Evolutionary conservation across 148 eudicot genomes (phyloP).

Genomic region (Persicaria tinctoria): DNA sequence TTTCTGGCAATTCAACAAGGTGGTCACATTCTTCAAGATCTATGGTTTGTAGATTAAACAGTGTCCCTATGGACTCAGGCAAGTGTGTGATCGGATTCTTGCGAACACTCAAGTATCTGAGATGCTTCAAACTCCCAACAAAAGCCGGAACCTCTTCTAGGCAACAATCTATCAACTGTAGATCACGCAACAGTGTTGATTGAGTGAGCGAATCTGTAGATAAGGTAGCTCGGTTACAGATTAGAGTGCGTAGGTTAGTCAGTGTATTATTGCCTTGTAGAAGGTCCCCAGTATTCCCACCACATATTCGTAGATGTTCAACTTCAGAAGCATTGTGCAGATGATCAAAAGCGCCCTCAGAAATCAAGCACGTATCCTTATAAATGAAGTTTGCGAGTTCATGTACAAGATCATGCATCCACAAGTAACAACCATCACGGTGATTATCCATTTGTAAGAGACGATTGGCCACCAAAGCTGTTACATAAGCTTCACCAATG

Average conservation of each 20-base stretch:
- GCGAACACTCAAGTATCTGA: not conserved
- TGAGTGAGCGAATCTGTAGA: not conserved
- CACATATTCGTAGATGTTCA: not conserved
- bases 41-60: not conserved
- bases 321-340: not conserved
- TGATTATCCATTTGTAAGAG: not conserved
- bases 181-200: not conserved
- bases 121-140: not conserved
- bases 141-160: not conserved
- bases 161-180: not conserved
- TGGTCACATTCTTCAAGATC: not conserved
- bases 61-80: not conserved
- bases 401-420: constrained; percentile 10
- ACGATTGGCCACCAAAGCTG: not conserved
- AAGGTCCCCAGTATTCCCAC: not conserved
- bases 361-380: not conserved
- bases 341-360: not conserved
- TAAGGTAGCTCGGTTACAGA: not conserved
- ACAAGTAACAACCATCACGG: not conserved
- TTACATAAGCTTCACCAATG: not conserved
- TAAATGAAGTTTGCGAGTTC: not conserved
- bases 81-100: not conserved
- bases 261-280: not conserved
- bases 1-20: not conserved
- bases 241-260: not conserved